Base-by-base conservation (phyloP, 352 stramenopile species). In the Pythium periplocum region DNA sequence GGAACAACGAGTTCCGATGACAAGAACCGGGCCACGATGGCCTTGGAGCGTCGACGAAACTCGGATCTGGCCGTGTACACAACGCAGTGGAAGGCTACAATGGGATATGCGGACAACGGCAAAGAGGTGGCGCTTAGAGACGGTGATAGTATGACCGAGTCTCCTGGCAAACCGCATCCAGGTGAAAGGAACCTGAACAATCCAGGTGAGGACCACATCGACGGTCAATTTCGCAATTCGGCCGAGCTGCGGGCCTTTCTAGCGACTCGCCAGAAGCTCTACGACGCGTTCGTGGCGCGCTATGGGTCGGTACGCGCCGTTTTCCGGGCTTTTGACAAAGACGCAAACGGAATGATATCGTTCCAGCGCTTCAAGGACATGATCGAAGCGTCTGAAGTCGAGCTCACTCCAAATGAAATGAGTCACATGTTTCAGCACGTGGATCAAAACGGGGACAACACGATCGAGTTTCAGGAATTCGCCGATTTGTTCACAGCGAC, bases 221-320 rank as follows among this genome's bases (percentile, higher is more conserved):
- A 8, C 46, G 3, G 4, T 35, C 1, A 26, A 26, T 26, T 26
- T 26, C 17, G 17, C 17, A 26, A 26, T 26, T 26, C 17, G 17
- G 55, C 7, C 37, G 59, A 66, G 17, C 59, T 40, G 1, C 33
- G 45, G 32, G 34, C 55, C 50, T 69, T 88, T 12, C 45, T 64
- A 7, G 59, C 61, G 45, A 78, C 75, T 45, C 71, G 82, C 31
- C 53, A 71, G 32, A 81, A 75, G 49, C 51, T 92, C 10, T 84
- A 73, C 45, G 72, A 78, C 37, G 73, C 80, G 2, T 86, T 90
- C 41, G 71, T 88, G 51, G 63, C 81, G 36, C 82, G 82, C 45
- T 92, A 90, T 47, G 82, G 82, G 2, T 92, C 82, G 1, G 81
- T 92, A 64, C 75, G 77, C 34, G 77, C 82, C 6, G 81, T 90